These are phyloP conservation scores for Rehmannia glutinosa DNA, from an alignment of 257 asterid genomes.

Conservation along the genomic window DNA sequence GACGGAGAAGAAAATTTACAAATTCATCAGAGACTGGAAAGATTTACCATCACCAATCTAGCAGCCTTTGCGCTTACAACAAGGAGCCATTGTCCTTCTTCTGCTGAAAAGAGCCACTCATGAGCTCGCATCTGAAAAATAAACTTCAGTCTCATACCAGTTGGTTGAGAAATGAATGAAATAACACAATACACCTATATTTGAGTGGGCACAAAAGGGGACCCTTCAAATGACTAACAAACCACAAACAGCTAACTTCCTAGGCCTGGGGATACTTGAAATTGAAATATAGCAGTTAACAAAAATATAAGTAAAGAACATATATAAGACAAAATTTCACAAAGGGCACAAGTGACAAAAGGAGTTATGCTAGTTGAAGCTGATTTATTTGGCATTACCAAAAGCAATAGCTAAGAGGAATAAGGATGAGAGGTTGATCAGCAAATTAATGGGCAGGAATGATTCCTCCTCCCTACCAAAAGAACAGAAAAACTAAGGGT, in stretches of 20 bases:
- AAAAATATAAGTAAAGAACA: background rate
- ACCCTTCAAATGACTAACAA: background rate
- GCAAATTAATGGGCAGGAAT: too few species aligned
- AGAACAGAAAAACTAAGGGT: too few species aligned
- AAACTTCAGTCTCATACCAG: conserved; percentile 35
- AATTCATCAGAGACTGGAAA: background rate
- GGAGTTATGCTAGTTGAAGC: conserved; percentile 1
- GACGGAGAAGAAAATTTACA: background rate
- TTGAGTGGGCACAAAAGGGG: background rate
- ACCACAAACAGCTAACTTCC: background rate
- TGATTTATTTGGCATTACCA: conserved; percentile 3
- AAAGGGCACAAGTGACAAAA: background rate
- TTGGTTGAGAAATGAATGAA: background rate
- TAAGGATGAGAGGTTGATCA: background rate
- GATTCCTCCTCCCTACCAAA: too few species aligned
- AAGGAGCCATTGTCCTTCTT: conserved; percentile 90
- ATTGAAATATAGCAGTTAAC: background rate
- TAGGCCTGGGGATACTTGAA: background rate
- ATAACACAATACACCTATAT: background rate
- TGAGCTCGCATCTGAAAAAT: conserved; percentile 75
- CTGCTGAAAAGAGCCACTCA: conserved; percentile 91
- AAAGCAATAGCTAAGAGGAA: background rate
- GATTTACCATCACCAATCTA: conserved; percentile 74
- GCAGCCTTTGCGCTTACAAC: conserved; percentile 78
- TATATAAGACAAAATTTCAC: background rate